A percentile compares a stretch with the other conserved stretches of the same genome.
Conservation (phyloP, 352 stramenopile species). For the Pythium insidiosum region DNA sequence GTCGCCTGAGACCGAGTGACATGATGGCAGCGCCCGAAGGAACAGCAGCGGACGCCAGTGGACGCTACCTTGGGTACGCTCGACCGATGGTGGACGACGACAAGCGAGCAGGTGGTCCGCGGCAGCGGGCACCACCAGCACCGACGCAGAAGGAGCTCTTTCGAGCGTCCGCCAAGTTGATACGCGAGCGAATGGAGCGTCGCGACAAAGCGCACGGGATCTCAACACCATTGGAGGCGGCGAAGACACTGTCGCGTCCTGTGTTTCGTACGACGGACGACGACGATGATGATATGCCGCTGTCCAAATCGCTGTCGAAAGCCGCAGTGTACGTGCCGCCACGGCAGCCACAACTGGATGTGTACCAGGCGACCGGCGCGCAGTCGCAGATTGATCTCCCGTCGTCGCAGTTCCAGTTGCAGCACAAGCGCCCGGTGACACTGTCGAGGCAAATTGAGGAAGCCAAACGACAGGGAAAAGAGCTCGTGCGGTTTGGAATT, state of each 20-base stretch:
- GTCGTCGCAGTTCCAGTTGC: background rate
- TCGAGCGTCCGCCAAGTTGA: background rate
- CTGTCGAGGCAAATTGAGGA: slow-evolving; percentile 9
- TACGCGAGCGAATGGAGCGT: background rate
- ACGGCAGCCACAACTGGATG: slow-evolving; percentile 7
- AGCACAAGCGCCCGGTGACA: slow-evolving; percentile 8
- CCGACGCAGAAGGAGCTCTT: background rate
- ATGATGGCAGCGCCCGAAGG: no score
- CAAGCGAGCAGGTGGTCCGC: no score
- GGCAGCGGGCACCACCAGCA: no score
- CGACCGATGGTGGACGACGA: background rate
- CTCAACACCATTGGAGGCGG: slow-evolving; percentile 3
- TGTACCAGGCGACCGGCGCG: slow-evolving; percentile 11
- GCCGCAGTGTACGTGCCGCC: slow-evolving; percentile 6
- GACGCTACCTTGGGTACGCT: no score
- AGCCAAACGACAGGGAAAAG: slow-evolving; percentile 5
- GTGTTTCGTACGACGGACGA: no score
- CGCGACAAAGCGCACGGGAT: background rate
- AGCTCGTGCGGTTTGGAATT: slow-evolving; percentile 7
- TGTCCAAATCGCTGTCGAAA: slow-evolving; percentile 3
- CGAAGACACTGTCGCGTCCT: no score
- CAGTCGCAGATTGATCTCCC: slow-evolving; percentile 3
- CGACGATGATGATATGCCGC: no score
- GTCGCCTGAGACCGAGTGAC: background rate
- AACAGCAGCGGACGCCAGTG: no score